Percentiles rank a stretch among this genome's conserved stretches.
phyloP scores from a whole-genome alignment of 495 filamentous ascomycete genomes.

The Zalerion maritima region DNA sequence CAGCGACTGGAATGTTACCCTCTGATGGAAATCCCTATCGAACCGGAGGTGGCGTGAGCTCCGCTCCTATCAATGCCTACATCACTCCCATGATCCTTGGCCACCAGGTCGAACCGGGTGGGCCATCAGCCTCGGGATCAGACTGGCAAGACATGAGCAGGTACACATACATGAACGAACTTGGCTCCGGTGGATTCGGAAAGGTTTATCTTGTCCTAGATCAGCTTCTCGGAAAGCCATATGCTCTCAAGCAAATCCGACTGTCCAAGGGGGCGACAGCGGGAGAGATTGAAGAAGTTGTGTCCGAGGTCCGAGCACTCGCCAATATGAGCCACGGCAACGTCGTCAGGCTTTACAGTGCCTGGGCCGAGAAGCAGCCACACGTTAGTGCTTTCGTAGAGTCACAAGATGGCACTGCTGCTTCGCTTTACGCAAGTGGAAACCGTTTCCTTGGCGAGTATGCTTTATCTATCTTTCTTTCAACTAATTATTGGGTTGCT shows the following conservation, averaged over 20 bases:
- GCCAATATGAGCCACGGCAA: constrained; percentile 41
- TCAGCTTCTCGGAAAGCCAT: constrained; percentile 19
- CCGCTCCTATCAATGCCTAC: no score
- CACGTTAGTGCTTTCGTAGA: not conserved
- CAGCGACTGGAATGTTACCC: no score
- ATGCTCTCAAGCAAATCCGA: constrained; percentile 30
- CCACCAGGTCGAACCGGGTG: no score
- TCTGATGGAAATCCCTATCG: no score
- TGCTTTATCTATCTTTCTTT: no score
- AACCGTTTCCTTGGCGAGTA: no score
- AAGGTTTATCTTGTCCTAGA: constrained; percentile 23
- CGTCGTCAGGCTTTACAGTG: constrained; percentile 56
- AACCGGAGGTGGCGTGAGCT: no score
- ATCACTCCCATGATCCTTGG: no score
- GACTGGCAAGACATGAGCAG: constrained; percentile 21
- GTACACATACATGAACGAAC: constrained; percentile 8
- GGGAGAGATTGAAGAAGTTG: constrained; percentile 17
- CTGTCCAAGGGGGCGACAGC: constrained; percentile 12
- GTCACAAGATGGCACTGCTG: no score
- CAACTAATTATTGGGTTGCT: no score
- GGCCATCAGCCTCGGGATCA: no score
- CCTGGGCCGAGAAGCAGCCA: constrained; percentile 10
- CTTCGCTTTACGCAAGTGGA: no score
- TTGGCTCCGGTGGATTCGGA: constrained; percentile 31
- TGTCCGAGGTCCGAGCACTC: constrained; percentile 18